These are phyloP conservation scores for Daldinia bambusicola DNA, from an alignment of 495 filamentous ascomycete species.

Conservation along the genomic window DNA sequence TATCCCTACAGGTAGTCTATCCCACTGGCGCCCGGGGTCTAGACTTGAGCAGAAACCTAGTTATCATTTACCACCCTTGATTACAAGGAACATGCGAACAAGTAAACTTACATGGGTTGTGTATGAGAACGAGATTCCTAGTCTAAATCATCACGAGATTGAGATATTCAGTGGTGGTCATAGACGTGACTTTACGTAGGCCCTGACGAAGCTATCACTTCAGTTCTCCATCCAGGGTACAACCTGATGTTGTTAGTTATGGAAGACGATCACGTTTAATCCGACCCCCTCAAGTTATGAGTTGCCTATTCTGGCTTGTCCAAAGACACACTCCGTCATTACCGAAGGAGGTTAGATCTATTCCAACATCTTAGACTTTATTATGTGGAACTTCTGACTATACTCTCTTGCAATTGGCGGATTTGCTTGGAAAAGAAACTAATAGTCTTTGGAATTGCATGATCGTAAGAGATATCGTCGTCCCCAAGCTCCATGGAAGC, in stretches of 20 bases:
- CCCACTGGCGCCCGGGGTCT: conserved; percentile 1
- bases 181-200: conserved; percentile 6
- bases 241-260: not conserved
- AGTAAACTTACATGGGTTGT: too few species aligned
- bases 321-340: conserved; percentile 36
- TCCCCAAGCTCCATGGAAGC: conserved; percentile 17
- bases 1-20: conserved; percentile 14
- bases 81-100: too few species aligned
- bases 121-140: too few species aligned
- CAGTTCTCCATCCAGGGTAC: conserved; percentile 7
- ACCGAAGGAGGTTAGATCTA: conserved; percentile 37
- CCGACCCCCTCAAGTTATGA: conserved; percentile 35
- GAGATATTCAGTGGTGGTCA: not conserved
- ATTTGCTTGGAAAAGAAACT: conserved; percentile 6
- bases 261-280: conserved; percentile 4
- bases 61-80: conserved; percentile 10
- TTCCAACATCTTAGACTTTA: conserved; percentile 28
- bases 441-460: conserved; percentile 14
- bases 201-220: conserved; percentile 10
- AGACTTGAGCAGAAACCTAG: conserved; percentile 5
- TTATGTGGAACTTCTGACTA: conserved; percentile 20
- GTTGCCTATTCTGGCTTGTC: conserved; percentile 44
- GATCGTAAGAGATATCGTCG: conserved; percentile 13
- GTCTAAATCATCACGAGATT: conserved; percentile 16
- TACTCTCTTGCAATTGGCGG: conserved; percentile 17